Conservation (phyloP, 2,329 filamentous ascomycete species). For the Diaporthe ilicicola region DNA sequence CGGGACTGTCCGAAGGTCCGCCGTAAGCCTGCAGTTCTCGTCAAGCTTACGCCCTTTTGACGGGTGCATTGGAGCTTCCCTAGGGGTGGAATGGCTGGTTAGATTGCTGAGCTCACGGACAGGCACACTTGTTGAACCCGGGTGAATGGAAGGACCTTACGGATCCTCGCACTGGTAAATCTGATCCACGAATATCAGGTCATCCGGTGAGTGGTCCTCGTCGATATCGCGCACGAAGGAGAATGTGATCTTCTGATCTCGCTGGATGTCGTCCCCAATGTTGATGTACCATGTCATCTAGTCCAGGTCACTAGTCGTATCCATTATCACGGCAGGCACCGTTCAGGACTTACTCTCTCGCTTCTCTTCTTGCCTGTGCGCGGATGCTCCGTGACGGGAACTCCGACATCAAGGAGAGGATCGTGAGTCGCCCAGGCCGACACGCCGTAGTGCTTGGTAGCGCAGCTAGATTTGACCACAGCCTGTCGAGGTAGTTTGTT, state of each 20-base stretch:
- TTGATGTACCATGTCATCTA: not conserved
- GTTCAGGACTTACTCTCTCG: not conserved
- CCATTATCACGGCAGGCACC: not conserved
- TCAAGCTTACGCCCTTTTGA: not conserved
- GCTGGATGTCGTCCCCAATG: not conserved
- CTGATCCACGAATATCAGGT: not conserved
- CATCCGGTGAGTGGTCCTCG: not conserved
- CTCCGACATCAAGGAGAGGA: not conserved
- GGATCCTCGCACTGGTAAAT: not conserved
- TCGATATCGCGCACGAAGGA: not conserved
- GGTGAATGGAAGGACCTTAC: not conserved
- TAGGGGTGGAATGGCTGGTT: not conserved
- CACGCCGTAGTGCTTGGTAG: not conserved
- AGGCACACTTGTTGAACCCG: accelerated
- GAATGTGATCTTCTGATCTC: not conserved
- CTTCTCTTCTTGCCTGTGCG: not conserved
- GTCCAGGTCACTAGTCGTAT: not conserved
- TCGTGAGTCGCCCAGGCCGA: not conserved
- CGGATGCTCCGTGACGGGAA: not conserved
- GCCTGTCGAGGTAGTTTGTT: not conserved
- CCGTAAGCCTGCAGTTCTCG: not conserved
- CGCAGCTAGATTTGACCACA: not conserved
- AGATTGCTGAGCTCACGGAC: not conserved
- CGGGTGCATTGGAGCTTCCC: not conserved
- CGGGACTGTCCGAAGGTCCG: not conserved